Conservation (phyloP, 164 flowering plant species). For the Chimonanthus praecox region DNA sequence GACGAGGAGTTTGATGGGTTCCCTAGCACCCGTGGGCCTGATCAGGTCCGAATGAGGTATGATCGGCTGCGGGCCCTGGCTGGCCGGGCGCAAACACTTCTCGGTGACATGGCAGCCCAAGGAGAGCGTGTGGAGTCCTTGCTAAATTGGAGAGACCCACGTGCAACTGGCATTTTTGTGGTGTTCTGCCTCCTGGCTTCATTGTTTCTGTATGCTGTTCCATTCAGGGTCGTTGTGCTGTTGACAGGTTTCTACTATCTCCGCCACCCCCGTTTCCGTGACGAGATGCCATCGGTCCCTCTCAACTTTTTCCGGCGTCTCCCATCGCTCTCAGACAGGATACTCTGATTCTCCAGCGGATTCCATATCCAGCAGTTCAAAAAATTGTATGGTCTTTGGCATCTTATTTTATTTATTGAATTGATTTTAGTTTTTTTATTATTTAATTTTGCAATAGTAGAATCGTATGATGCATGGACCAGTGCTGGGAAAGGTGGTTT, state of each 20-base stretch:
- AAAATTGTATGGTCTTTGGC: neutral
- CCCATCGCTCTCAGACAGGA: constrained; percentile 72
- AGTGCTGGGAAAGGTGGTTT: too few relatives aligned
- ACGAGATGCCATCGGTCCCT: constrained; percentile 75
- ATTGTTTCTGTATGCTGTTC: constrained; percentile 58
- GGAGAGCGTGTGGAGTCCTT: constrained; percentile 87
- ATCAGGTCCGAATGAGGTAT: constrained; percentile 61
- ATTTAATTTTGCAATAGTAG: too few relatives aligned
- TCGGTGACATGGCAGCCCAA: constrained; percentile 91
- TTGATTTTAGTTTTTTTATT: neutral
- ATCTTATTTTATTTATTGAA: neutral
- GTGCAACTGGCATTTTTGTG: constrained; percentile 85
- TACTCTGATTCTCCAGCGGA: constrained; percentile 27
- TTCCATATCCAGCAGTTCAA: neutral
- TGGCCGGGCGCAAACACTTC: constrained; percentile 69
- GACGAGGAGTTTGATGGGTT: constrained; percentile 92
- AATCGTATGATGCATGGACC: too few relatives aligned
- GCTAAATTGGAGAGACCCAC: constrained; percentile 84
- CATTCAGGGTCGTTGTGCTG: constrained; percentile 55
- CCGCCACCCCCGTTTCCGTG: constrained; percentile 90
- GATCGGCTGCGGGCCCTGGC: constrained; percentile 80
- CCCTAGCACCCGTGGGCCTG: constrained; percentile 52
- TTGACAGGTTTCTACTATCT: constrained; percentile 63
- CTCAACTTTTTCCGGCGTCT: constrained; percentile 82
- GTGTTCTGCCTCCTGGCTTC: constrained; percentile 64